Evolutionary conservation across 306 rosid species (phyloP), one percentile per base, ranked within the genome.

Genomic region (Astragalus membranaceus): DNA sequence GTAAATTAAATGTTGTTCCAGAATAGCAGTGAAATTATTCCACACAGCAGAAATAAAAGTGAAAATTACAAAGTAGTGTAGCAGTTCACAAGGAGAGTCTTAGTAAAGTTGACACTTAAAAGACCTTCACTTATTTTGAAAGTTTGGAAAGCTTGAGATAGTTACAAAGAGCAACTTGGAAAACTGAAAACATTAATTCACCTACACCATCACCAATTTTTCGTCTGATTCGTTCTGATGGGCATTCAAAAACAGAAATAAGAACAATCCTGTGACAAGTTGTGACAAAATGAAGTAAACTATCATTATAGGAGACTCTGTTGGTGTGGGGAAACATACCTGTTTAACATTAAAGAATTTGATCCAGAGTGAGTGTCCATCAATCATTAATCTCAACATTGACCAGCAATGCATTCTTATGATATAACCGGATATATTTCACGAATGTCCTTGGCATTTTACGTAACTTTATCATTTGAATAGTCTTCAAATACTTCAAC

Each of bases 401-500:
- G 44, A n/a, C 37, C 59, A 14, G 14, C 37, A 44, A 30, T 4
- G 17, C n/a, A n/a, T n/a, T n/a, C n/a, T n/a, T n/a, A n/a, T n/a
- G n/a, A n/a, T n/a, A n/a, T n/a, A n/a, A n/a, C n/a, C n/a, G n/a
- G n/a, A n/a, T n/a, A n/a, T n/a, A n/a, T n/a, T n/a, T n/a, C n/a
- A n/a, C n/a, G n/a, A n/a, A n/a, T n/a, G n/a, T n/a, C n/a, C n/a
- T n/a, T 16, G 69, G 11, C 85, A 83, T 80, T 5, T 64, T 29
- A 17, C 53, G 49, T 39, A 77, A 11, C 62, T 64, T 80, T 11
- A 83, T 69, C 52, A 20, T 36, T 15, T 4, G 20, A 30, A 80
- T 77, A 26, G 26, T 29, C 59, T 74, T 74, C 44, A 80, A 50
- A 59, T 80, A 56, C 66, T 12, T 60, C 64, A 78, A 66, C 4